Conservation (phyloP, 2,329 filamentous ascomycete genomes). For the Aspergillus viridinutans region DNA sequence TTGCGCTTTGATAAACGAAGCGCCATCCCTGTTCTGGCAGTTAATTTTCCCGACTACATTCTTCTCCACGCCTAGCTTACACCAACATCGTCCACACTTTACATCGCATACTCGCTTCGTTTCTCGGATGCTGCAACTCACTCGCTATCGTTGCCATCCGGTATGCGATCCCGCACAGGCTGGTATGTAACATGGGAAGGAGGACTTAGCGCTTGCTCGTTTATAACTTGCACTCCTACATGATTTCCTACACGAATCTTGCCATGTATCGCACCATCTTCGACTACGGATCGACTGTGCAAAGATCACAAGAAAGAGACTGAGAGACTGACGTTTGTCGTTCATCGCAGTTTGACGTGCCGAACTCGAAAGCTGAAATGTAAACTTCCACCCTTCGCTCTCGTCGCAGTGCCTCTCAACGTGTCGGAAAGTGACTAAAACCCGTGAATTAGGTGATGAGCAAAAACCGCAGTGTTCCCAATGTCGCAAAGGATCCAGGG, state of each 20-base stretch:
- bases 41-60: conserved; percentile 8
- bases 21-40: not conserved
- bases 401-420: not conserved
- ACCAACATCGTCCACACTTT: conserved; percentile 2
- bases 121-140: conserved; percentile 24
- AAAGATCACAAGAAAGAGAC: not conserved
- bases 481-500: conserved; percentile 57
- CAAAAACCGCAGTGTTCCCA: conserved; percentile 58
- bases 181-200: conserved; percentile 29
- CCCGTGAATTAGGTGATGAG: conserved; percentile 45
- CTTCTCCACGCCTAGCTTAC: conserved; percentile 3
- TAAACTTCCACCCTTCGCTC: conserved; percentile 12
- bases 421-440: conserved; percentile 4
- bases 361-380: conserved; percentile 62
- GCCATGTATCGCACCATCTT: not conserved
- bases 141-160: conserved; percentile 22
- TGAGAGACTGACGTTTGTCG: not conserved
- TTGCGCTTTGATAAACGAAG: not conserved
- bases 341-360: conserved; percentile 47
- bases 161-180: conserved; percentile 43
- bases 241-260: not conserved
- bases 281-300: not conserved
- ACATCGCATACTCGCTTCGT: conserved; percentile 4
- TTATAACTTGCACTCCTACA: not conserved
- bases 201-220: not conserved